Evolutionary conservation across 768 basidiomycete genomes (phyloP).

Genomic region (Xerocomellus dryophilus): DNA sequence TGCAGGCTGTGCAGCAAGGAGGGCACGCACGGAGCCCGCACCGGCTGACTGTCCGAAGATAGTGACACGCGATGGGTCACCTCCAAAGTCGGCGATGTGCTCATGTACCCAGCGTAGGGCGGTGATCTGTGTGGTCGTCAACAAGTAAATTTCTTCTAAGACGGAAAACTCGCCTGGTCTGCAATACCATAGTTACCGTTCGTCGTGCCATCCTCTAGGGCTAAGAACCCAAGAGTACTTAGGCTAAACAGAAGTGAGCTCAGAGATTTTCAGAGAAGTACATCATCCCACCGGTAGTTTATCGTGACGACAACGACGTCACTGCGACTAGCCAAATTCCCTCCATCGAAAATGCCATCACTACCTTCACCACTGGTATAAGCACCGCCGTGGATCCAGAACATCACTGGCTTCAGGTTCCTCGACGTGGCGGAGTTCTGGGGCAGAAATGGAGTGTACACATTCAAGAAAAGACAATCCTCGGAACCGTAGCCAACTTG

Average conservation of each 20-base stretch:
- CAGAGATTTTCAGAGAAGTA: not conserved
- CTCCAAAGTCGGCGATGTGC: constrained; percentile 56
- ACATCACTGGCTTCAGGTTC: constrained; percentile 42
- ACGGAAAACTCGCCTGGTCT: not conserved
- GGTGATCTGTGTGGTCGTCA: constrained; percentile 7
- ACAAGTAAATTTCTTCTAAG: not conserved
- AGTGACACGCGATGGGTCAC: constrained; percentile 50
- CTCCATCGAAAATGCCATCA: constrained; percentile 42
- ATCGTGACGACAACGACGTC: constrained; percentile 41
- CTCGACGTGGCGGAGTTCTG: constrained; percentile 5
- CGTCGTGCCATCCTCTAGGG: constrained; percentile 3
- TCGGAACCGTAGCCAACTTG: constrained; percentile 35
- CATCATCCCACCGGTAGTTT: constrained; percentile 31
- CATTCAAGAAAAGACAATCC: constrained; percentile 47
- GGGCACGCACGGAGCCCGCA: constrained; percentile 41
- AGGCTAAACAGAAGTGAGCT: not conserved
- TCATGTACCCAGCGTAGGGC: constrained; percentile 46
- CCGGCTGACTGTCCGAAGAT: constrained; percentile 57
- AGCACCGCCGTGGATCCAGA: constrained; percentile 52
- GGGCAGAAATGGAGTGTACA: constrained; percentile 43
- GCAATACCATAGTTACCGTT: constrained; percentile 16
- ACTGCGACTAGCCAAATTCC: constrained; percentile 42
- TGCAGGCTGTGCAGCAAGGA: constrained; percentile 35
- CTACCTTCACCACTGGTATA: constrained; percentile 40
- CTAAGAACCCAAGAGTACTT: constrained; percentile 11